Conservation (phyloP, 1,284 basidiomycete genomes). For the Prillingera fragicola region DNA sequence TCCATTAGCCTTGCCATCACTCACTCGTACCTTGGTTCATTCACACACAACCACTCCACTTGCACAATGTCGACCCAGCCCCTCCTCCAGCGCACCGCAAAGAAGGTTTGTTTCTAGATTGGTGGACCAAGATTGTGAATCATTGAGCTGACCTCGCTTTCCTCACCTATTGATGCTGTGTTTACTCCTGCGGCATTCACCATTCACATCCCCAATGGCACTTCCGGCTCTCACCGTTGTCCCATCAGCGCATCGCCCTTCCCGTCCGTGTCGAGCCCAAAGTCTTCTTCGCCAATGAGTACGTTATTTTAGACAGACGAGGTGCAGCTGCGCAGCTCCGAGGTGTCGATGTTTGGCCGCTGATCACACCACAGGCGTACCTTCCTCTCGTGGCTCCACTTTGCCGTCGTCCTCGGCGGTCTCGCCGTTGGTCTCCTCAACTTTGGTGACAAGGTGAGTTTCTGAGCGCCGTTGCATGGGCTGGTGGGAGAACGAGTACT, state of each 20-base stretch:
- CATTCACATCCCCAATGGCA: not conserved
- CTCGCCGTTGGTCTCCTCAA: conserved; percentile 94
- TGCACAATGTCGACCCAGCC: conserved; percentile 88
- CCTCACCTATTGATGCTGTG: not conserved
- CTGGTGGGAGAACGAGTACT: not conserved
- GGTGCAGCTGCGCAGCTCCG: not conserved
- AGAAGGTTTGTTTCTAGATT: conserved; percentile 53
- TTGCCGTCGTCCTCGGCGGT: conserved; percentile 86
- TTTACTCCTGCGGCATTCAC: conserved; percentile 8
- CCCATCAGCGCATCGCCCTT: conserved; percentile 70
- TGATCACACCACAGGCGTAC: conserved; percentile 55
- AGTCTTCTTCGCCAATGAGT: conserved; percentile 85
- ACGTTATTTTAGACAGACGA: conserved; percentile 29
- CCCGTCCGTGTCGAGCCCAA: conserved; percentile 91
- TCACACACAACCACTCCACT: not conserved
- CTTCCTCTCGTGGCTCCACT: conserved; percentile 93
- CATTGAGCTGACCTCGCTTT: not conserved
- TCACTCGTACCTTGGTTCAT: no score
- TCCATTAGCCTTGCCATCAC: no score
- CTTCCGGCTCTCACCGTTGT: not conserved
- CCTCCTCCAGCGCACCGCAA: conserved; percentile 88
- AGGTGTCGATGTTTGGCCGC: no score
- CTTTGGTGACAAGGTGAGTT: conserved; percentile 81
- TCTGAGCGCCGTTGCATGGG: not conserved
- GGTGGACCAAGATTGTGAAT: not conserved